These are phyloP conservation scores for Avena eriantha DNA, from an alignment of 176 grass and related monocot species.

Conservation along the genomic window DNA sequence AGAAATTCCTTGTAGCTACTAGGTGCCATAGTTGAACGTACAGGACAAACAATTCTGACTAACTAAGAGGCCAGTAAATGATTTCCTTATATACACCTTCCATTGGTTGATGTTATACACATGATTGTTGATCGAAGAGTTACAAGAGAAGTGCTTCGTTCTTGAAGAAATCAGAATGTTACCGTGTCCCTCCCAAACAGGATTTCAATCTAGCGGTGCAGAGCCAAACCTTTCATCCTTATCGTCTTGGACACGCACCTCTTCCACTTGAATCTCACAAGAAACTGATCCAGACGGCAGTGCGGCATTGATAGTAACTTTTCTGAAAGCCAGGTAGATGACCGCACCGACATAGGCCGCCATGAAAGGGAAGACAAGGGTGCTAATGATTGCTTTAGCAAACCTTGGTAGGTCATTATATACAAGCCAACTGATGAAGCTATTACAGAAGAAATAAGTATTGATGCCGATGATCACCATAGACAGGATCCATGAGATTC, in stretches of 20 bases:
- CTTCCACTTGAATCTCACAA: constrained; percentile 33
- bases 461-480: constrained; percentile 64
- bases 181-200: background rate
- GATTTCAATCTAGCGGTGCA: constrained; percentile 23
- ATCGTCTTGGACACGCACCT: constrained; percentile 4
- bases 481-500: constrained; percentile 65
- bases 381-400: constrained; percentile 57
- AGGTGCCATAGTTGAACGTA: background rate
- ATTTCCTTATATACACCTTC: constrained; percentile 43
- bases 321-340: constrained; percentile 62
- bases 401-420: constrained; percentile 53
- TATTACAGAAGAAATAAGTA: constrained; percentile 70
- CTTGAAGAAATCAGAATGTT: background rate
- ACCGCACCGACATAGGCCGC: constrained; percentile 59
- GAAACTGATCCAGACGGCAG: constrained; percentile 28
- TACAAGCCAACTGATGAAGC: constrained; percentile 60
- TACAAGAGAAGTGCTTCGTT: background rate
- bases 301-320: constrained; percentile 31
- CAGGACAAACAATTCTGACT: background rate
- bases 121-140: constrained; percentile 21
- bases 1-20: background rate
- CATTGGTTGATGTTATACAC: background rate
- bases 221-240: constrained; percentile 10
- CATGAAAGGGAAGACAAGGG: constrained; percentile 74
- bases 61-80: constrained; percentile 28